These are phyloP conservation scores for Suhomyces sp. DNA, from an alignment of 805 yeast genomes.

Conservation along the genomic window DNA sequence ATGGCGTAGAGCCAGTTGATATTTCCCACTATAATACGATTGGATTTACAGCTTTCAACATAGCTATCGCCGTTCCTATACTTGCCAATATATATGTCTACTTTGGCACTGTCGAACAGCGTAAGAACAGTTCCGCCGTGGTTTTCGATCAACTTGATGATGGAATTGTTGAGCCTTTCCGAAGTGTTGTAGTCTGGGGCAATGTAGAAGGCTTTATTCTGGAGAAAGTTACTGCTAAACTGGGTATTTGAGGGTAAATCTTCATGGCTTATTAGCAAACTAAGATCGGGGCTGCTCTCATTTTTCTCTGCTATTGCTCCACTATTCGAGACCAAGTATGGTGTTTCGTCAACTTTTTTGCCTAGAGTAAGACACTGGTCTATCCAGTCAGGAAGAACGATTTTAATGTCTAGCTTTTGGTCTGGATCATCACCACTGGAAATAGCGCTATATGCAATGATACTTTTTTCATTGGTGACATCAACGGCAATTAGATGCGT, in stretches of 20 bases:
- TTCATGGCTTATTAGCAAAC: slow-evolving; percentile 7
- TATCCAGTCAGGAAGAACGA: slow-evolving; percentile 80
- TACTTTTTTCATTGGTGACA: slow-evolving; percentile 53
- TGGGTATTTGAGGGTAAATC: slow-evolving; percentile 10
- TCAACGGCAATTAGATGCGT: slow-evolving; percentile 72
- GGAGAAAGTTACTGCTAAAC: slow-evolving; percentile 28
- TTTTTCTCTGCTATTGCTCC: background rate
- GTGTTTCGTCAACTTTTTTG: slow-evolving; percentile 47
- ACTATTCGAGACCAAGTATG: slow-evolving; percentile 46
- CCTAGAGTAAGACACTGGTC: slow-evolving; percentile 61
- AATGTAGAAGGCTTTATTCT: slow-evolving; percentile 48
- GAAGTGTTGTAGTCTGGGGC: slow-evolving; percentile 57
- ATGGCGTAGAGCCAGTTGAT: slow-evolving; percentile 74
- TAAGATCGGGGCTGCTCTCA: background rate
- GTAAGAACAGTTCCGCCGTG: slow-evolving; percentile 53
- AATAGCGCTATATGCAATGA: slow-evolving; percentile 46
- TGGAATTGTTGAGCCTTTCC: slow-evolving; percentile 33
- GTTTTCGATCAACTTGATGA: slow-evolving; percentile 43
- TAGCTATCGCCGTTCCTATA: slow-evolving; percentile 60
- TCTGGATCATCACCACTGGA: slow-evolving; percentile 9
- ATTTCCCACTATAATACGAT: slow-evolving; percentile 55
- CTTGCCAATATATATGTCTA: slow-evolving; percentile 56
- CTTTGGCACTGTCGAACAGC: slow-evolving; percentile 13
- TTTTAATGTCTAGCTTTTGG: slow-evolving; percentile 42
- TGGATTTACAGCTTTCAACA: slow-evolving; percentile 38